Evolutionary conservation across 495 filamentous ascomycete genomes (phyloP).

Genomic region (Aspergillus cavernicola): DNA sequence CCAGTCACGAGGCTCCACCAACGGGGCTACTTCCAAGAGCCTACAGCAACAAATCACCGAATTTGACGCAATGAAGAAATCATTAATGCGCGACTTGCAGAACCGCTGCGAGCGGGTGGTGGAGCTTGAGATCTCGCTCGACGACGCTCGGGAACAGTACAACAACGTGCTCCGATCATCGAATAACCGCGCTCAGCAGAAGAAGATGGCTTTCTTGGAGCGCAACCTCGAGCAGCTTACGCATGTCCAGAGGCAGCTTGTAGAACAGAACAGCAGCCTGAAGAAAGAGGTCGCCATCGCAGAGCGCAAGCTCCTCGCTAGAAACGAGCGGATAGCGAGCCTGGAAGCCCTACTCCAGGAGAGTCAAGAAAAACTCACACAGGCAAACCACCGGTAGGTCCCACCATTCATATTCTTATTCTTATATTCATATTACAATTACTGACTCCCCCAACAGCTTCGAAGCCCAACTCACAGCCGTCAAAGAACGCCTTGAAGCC

Average conservation of each 20-base stretch:
- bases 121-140: slow-evolving; percentile 92
- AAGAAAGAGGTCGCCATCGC: slow-evolving; percentile 99
- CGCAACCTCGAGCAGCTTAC: slow-evolving; percentile 97
- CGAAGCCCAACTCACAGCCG: slow-evolving; percentile 91
- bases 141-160: slow-evolving; percentile 97
- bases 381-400: slow-evolving; percentile 89
- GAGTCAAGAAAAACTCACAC: slow-evolving; percentile 93
- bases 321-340: slow-evolving; percentile 93
- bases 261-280: slow-evolving; percentile 91
- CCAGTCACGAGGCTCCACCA: slow-evolving; percentile 60
- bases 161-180: slow-evolving; percentile 94
- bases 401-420: too few species aligned
- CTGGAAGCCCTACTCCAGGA: slow-evolving; percentile 90
- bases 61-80: slow-evolving; percentile 99
- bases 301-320: slow-evolving; percentile 90
- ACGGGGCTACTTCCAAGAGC: slow-evolving; percentile 82
- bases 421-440: too few species aligned
- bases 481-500: slow-evolving; percentile 95
- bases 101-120: slow-evolving; percentile 97
- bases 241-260: slow-evolving; percentile 92
- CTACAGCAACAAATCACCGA: slow-evolving; percentile 96
- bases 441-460: slow-evolving; percentile 59
- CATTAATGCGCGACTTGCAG: slow-evolving; percentile 95
- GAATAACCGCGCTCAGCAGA: slow-evolving; percentile 97
- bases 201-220: slow-evolving; percentile 99